Percentiles rank a stretch among this genome's conserved stretches.
These are phyloP conservation scores for Brassica napus DNA, from an alignment of 345 rosid species.

Conservation along the genomic window DNA sequence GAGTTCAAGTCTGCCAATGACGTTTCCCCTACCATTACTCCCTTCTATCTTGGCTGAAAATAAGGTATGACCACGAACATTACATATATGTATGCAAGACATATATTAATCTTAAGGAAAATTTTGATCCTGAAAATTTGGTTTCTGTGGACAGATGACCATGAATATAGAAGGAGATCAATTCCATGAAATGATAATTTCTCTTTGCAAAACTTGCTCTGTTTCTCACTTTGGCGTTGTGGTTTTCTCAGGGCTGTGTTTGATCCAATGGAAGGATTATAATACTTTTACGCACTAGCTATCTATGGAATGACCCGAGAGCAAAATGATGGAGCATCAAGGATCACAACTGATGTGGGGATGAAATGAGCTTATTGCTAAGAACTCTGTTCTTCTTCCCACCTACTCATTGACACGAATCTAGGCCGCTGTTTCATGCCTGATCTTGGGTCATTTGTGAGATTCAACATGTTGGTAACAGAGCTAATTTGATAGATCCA, in stretches of 20 bases:
- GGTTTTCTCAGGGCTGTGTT: constrained; percentile 19
- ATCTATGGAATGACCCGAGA: constrained; percentile 26
- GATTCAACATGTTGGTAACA: neutral
- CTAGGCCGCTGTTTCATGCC: neutral
- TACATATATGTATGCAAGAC: no score
- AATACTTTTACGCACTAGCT: constrained; percentile 41
- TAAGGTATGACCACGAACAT: no score
- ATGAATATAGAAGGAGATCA: neutral
- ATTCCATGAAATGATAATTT: neutral
- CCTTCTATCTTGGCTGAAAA: no score
- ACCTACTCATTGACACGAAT: neutral
- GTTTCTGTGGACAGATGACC: neutral
- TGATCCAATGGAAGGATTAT: constrained; percentile 58
- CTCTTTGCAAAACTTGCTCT: constrained; percentile 8
- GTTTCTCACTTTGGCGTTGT: constrained; percentile 22
- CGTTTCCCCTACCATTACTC: no score
- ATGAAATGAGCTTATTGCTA: constrained; percentile 26
- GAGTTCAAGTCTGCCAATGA: no score
- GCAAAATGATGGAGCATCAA: constrained; percentile 29
- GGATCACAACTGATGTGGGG: constrained; percentile 45
- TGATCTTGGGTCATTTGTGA: neutral
- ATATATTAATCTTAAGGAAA: no score
- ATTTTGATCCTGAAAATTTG: neutral
- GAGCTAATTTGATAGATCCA: neutral
- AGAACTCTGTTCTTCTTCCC: neutral